Percentiles rank a stretch among this genome's conserved stretches.
These are phyloP conservation scores for Lecanosticta acicola DNA, from an alignment of 2,329 filamentous ascomycete genomes.

Conservation along the genomic window DNA sequence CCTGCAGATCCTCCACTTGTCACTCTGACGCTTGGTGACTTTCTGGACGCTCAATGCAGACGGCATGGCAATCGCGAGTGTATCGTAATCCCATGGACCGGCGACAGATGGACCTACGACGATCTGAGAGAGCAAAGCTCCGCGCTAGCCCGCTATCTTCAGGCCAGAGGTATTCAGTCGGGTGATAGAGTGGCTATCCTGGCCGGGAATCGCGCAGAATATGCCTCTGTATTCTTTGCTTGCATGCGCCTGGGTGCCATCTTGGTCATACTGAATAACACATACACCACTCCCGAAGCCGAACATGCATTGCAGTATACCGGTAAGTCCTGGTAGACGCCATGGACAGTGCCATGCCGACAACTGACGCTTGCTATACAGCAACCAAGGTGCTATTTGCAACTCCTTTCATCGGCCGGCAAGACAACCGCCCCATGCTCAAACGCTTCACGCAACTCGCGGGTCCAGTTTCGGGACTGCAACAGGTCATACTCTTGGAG, in stretches of 20 bases:
- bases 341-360: neutral
- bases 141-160: constrained; percentile 42
- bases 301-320: constrained; percentile 66
- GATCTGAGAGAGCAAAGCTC: constrained; percentile 37
- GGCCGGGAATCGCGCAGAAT: constrained; percentile 57
- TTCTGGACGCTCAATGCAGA: constrained; percentile 65
- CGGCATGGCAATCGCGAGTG: constrained; percentile 62
- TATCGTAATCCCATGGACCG: constrained; percentile 70
- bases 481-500: constrained; percentile 25
- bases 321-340: constrained; percentile 41
- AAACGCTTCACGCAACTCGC: constrained; percentile 15
- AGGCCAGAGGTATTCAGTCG: constrained; percentile 60
- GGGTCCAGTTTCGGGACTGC: constrained; percentile 17
- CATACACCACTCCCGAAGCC: constrained; percentile 68
- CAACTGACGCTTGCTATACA: constrained; percentile 28
- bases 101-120: constrained; percentile 62
- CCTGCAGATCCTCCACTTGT: constrained; percentile 63
- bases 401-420: constrained; percentile 60
- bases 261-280: constrained; percentile 75
- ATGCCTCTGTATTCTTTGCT: constrained; percentile 65
- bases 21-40: constrained; percentile 65
- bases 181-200: constrained; percentile 71
- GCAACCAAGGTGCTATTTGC: constrained; percentile 70
- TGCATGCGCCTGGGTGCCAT: constrained; percentile 48
- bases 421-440: constrained; percentile 59